These are phyloP conservation scores for Triticum turgidum DNA, from an alignment of 176 grass and related monocot species.

Conservation along the genomic window DNA sequence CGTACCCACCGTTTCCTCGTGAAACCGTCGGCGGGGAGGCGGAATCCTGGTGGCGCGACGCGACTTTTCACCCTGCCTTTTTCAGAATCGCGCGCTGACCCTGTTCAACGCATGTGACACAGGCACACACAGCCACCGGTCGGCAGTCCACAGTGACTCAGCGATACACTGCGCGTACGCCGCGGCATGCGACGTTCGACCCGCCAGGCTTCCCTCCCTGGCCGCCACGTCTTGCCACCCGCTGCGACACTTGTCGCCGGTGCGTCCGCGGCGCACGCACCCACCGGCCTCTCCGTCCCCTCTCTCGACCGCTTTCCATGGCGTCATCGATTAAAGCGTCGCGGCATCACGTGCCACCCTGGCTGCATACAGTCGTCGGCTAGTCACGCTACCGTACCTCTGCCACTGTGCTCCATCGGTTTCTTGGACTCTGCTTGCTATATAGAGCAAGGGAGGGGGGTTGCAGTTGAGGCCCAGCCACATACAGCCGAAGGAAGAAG, in stretches of 20 bases:
- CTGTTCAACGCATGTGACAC: conserved; percentile 1
- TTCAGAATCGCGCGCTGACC: conserved; percentile 1
- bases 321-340: not conserved
- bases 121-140: not conserved
- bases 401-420: not conserved
- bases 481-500: not conserved
- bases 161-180: not conserved
- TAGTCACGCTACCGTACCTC: not conserved
- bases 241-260: not conserved
- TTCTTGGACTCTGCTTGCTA: not conserved
- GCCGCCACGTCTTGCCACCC: not conserved
- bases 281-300: not conserved
- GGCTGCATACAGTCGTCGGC: not conserved
- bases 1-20: not conserved
- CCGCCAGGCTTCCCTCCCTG: not conserved
- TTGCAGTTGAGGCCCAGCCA: not conserved
- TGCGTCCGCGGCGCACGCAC: not conserved
- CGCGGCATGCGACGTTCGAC: not conserved
- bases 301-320: not conserved
- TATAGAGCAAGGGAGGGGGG: not conserved
- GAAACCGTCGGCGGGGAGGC: not conserved
- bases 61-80: not conserved
- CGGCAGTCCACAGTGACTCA: not conserved
- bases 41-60: not conserved
- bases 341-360: not conserved